Conservation (phyloP, 2,329 filamentous ascomycete species). For the Aspergillus eucalypticola region DNA sequence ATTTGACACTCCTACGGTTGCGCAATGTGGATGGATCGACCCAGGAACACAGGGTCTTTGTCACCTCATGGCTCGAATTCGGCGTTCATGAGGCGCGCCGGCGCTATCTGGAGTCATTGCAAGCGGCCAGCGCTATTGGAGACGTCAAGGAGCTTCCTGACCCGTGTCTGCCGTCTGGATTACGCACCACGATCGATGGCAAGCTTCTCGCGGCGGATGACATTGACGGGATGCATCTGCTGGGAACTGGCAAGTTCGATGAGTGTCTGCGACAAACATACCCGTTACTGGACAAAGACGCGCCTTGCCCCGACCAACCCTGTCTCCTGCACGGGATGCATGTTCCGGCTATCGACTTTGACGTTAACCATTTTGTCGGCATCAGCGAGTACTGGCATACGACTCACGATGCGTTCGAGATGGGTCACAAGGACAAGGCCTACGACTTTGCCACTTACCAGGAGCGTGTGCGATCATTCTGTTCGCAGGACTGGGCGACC, state of each 20-base stretch:
- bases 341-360: slow-evolving; percentile 92
- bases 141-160: slow-evolving; percentile 73
- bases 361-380: slow-evolving; percentile 95
- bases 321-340: slow-evolving; percentile 90
- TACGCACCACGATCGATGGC: slow-evolving; percentile 74
- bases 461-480: slow-evolving; percentile 79
- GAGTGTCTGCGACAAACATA: slow-evolving; percentile 81
- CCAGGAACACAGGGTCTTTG: slow-evolving; percentile 85
- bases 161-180: slow-evolving; percentile 80
- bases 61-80: slow-evolving; percentile 94
- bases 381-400: slow-evolving; percentile 99
- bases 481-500: slow-evolving; percentile 75
- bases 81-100: slow-evolving; percentile 91
- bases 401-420: slow-evolving; percentile 88
- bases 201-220: slow-evolving; percentile 50
- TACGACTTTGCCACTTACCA: slow-evolving; percentile 94
- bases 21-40: slow-evolving; percentile 76
- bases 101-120: slow-evolving; percentile 77
- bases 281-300: slow-evolving; percentile 86
- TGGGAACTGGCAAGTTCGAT: slow-evolving; percentile 84
- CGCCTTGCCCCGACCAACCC: slow-evolving; percentile 76
- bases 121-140: slow-evolving; percentile 63
- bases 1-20: slow-evolving; percentile 82
- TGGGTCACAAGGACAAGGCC: slow-evolving; percentile 71
- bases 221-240: slow-evolving; percentile 54